Base-by-base conservation (phyloP, 495 filamentous ascomycete genomes). In the Neurospora intermedia region DNA sequence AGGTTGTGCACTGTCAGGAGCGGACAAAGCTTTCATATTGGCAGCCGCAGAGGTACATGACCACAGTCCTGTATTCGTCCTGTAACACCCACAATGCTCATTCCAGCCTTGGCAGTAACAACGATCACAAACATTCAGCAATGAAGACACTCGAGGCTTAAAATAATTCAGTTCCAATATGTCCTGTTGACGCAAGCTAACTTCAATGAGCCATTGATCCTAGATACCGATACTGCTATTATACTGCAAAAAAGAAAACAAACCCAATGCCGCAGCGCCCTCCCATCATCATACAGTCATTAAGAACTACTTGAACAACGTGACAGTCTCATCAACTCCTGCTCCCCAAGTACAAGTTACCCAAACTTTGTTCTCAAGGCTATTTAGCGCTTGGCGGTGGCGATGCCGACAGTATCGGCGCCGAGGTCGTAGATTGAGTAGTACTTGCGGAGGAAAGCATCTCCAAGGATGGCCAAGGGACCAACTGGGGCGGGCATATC, bases 391-490 rank as follows among this genome's bases (percentile, higher is more conserved):
- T 94, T 94, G 74, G 95, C 85, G 85, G 91, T 89, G 76, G 95
- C 96, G 78, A 99, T 88, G 74, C 94, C 94, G 73, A 99, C 92
- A 70, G 89, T 89, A 79, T 89, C 87, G 84, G 92, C 91, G 73
- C 92, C 93, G 46, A 97, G 85, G 82, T 99, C 92, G 79, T 98
- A 99, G 78, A 98, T 91, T 73, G 93, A 97, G 88, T 98, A 99
- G 90, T 92, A 99, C 83, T 86, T 93, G 82, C 96, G 89, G 80
- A 99, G 89, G 92, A 99, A 99, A 69, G 96, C 91, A 82, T 99
- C 96, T 77, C 96, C 96, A 42, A 99, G 89, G 74, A 99, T 98
- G 62, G 93, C 96, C 70, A 99, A 87, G 72, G 96, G 96, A 18
- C 96, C 96, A 73, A 92, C 90, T 7, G 94, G 94, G 78, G 91